Evolutionary conservation across 192 early-diverging fungal genomes (phyloP).

Genomic region (Chytriomyces sp.): DNA sequence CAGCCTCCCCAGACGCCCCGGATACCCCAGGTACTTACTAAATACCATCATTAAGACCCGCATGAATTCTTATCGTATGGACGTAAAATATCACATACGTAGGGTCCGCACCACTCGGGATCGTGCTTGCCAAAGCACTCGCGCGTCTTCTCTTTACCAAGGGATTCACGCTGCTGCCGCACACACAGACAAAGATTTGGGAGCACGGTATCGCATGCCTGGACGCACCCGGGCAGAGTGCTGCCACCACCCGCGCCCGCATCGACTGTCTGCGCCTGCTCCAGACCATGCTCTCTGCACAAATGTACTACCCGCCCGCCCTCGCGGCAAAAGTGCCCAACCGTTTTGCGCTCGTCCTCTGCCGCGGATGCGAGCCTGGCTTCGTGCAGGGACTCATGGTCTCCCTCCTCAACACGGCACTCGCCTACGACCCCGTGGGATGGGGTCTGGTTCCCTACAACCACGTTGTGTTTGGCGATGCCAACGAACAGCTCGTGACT

Average conservation of each 20-base stretch:
- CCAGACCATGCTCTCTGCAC: constrained; percentile 73
- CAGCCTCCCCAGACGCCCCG: no score
- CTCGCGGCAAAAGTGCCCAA: constrained; percentile 54
- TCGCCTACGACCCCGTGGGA: constrained; percentile 80
- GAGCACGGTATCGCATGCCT: constrained; percentile 47
- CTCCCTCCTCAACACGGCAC: constrained; percentile 82
- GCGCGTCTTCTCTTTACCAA: constrained; percentile 45
- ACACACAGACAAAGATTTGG: constrained; percentile 43
- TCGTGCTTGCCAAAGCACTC: constrained; percentile 20
- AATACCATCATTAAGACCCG: no score
- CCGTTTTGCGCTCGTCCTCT: constrained; percentile 58
- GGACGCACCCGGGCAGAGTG: constrained; percentile 32
- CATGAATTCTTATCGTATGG: no score
- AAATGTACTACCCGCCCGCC: constrained; percentile 69
- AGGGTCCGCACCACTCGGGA: no score
- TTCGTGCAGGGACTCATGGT: constrained; percentile 60
- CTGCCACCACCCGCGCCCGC: constrained; percentile 72
- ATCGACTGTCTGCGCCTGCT: constrained; percentile 80
- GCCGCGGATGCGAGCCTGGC: not conserved
- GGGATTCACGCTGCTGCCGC: constrained; percentile 48
- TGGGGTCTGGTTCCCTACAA: constrained; percentile 87
- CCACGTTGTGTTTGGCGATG: constrained; percentile 71
- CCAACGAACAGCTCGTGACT: constrained; percentile 71
- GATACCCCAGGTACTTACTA: no score
- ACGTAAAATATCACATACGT: no score